Evolutionary conservation across 805 yeast species (phyloP), one percentile per base, ranked within the genome.

Genomic region (Hanseniaspora singularis): DNA sequence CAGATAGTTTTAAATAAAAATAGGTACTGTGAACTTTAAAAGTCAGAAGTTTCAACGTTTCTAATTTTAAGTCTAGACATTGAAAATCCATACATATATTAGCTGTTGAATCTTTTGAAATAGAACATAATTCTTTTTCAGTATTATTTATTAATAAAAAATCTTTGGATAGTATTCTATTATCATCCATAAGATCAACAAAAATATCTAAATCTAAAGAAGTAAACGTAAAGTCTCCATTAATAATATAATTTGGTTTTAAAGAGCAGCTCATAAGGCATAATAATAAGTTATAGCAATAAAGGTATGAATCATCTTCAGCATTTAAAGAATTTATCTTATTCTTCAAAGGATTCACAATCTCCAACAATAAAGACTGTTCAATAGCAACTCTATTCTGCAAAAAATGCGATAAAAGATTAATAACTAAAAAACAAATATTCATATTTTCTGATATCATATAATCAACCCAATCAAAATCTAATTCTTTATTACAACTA

Each of bases 401-500:
- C n/a, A n/a, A n/a, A n/a, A n/a, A n/a, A n/a, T n/a, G n/a, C n/a
- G n/a, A n/a, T n/a, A n/a, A 3, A 7, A 36, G n/a, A 14, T 36
- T 36, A 19, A 23, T 36, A 19, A 36, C n/a, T 4, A 36, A 24
- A 36, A 36, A 36, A 11, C 20, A 11, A n/a, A 24, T 4, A 23
- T 22, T 8, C 3, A n/a, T 9, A 23, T 23, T 9, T n/a, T 12
- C 11, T 19, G 8, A 3, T 22, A 36, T 23, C 20, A 36, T 19
- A 4, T 23, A 5, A 23, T 36, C 30, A 11, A 7, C 23, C 39
- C 39, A 36, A 28, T 28, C 32, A 33, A 51, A 46, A 2, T 57
- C 51, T 23, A 57, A 60, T 12, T 47, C 41, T 26, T 49, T 38
- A 7, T n/a, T n/a, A n/a, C n/a, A n/a, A n/a, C n/a, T n/a, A n/a